Percentiles rank a stretch among this genome's conserved stretches.
phyloP scores from a whole-genome alignment of 2,329 filamentous ascomycete species.

The Fusarium circinatum region DNA sequence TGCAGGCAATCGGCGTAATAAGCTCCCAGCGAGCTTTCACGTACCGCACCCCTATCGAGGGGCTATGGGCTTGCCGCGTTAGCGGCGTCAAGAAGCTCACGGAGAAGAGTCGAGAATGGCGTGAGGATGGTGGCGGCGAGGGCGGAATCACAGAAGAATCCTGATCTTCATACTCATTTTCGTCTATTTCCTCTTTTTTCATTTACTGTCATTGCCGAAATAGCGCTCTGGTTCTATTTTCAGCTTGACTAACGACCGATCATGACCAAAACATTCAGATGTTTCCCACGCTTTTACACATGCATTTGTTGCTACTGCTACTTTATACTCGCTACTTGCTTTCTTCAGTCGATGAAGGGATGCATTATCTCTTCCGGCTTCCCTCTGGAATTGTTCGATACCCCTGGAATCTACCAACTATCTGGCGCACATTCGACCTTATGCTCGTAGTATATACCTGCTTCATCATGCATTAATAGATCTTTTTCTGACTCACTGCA shows the following conservation, averaged over 20 bases:
- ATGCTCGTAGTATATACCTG: conserved; percentile 13
- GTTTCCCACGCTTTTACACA: conserved; percentile 34
- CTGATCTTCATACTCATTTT: conserved; percentile 44
- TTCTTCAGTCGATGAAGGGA: conserved; percentile 37
- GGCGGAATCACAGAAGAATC: conserved; percentile 70
- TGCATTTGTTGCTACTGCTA: conserved; percentile 26
- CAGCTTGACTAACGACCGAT: conserved; percentile 41
- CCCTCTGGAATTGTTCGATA: conserved; percentile 38
- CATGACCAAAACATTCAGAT: conserved; percentile 40
- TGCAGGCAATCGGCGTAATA: conserved; percentile 97
- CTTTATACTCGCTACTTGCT: conserved; percentile 19
- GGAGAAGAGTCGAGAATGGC: conserved; percentile 89
- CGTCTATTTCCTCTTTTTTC: conserved; percentile 21
- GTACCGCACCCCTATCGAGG: conserved; percentile 89
- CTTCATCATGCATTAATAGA: conserved; percentile 26
- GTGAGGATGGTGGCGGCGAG: conserved; percentile 84
- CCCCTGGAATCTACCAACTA: conserved; percentile 28
- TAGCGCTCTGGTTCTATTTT: conserved; percentile 36
- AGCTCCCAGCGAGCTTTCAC: conserved; percentile 94
- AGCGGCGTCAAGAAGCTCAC: conserved; percentile 83
- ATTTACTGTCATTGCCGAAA: conserved; percentile 28
- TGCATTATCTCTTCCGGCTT: conserved; percentile 24
- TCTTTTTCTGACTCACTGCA: not conserved
- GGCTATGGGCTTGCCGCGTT: conserved; percentile 87
- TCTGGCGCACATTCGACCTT: conserved; percentile 28